A percentile compares a stretch with the other conserved stretches of the same genome.
phyloP scores from a whole-genome alignment of 106 monocot species.

The Agapanthus africanus region DNA sequence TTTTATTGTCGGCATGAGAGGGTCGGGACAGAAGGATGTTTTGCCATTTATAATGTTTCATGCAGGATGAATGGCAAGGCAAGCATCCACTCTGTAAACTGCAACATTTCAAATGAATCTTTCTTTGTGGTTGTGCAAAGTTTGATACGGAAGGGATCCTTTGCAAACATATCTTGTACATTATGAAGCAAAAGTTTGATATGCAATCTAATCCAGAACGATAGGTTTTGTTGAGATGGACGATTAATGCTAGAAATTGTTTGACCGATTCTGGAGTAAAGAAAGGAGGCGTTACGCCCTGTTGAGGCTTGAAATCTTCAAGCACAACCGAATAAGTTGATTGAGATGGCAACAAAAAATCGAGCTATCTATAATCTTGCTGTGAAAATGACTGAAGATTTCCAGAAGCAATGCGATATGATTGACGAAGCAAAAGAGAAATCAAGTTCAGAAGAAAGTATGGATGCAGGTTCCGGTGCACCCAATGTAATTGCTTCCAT shows the following conservation, averaged over 20 bases:
- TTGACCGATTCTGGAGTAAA: no score
- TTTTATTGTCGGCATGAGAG: neutral
- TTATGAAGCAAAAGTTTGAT: neutral
- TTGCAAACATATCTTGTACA: neutral
- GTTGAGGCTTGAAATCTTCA: neutral
- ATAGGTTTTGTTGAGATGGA: neutral
- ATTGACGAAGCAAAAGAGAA: no score
- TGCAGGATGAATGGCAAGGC: neutral
- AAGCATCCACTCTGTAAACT: neutral
- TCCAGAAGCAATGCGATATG: neutral
- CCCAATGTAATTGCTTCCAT: no score
- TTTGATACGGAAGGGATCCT: constrained; percentile 1
- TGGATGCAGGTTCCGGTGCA: no score
- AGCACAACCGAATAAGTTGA: neutral
- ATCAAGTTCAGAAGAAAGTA: no score
- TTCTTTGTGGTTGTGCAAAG: neutral
- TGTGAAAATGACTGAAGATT: neutral
- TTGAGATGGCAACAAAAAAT: neutral
- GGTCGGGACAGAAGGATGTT: neutral
- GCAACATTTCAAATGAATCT: neutral
- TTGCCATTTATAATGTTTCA: neutral
- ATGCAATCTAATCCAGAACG: neutral
- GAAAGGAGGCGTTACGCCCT: neutral
- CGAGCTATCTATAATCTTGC: neutral
- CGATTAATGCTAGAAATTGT: constrained; percentile 1